phyloP scores from a whole-genome alignment of 2,329 filamentous ascomycete species.

The Paraconiothyrium brasiliense region DNA sequence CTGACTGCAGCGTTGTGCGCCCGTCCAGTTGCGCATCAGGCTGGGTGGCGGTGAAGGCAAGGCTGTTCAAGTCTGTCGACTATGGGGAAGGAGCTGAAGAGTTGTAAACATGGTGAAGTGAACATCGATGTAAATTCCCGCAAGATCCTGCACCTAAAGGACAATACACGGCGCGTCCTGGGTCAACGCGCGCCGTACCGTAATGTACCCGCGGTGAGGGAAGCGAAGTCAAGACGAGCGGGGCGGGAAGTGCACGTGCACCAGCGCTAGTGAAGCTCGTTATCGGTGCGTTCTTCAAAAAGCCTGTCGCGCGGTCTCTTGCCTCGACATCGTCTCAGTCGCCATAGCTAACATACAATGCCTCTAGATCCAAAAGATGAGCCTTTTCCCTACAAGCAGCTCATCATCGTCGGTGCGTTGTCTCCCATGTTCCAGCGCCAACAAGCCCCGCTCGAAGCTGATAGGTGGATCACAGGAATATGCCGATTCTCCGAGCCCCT shows the following conservation, averaged over 20 bases:
- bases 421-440: conserved; percentile 11
- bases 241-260: conserved; percentile 10
- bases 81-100: neutral
- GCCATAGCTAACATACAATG: conserved; percentile 23
- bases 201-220: neutral
- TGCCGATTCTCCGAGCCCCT: conserved; percentile 93
- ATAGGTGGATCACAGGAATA: conserved; percentile 69
- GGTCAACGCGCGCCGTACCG: conserved; percentile 8
- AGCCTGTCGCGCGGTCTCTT: neutral
- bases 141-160: neutral
- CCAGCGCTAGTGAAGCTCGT: conserved; percentile 9
- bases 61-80: neutral
- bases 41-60: neutral
- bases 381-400: conserved; percentile 58
- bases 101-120: neutral
- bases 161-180: neutral
- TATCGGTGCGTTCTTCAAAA: conserved; percentile 13
- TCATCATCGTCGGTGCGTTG: conserved; percentile 54
- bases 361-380: conserved; percentile 45
- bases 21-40: neutral
- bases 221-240: conserved; percentile 8
- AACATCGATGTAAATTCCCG: neutral
- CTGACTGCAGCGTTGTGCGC: neutral
- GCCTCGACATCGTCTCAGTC: neutral
- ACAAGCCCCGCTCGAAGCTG: conserved; percentile 21